Percentiles rank a stretch among this genome's conserved stretches.
Conservation (phyloP, 208 protist genomes). For the Leishmania tarentolae region DNA sequence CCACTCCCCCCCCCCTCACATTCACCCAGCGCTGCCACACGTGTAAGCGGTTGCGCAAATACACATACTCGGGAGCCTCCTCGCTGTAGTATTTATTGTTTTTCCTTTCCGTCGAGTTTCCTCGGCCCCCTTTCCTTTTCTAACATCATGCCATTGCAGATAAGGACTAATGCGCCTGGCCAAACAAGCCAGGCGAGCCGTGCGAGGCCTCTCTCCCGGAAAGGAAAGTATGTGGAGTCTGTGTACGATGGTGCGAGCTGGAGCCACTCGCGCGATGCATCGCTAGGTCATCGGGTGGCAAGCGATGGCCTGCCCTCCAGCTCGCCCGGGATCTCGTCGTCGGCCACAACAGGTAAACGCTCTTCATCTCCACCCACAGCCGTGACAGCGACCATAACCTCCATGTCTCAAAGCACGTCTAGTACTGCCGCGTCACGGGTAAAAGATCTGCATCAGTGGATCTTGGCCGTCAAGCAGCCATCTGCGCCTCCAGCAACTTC, state of each 20-base stretch:
- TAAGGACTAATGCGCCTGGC: not conserved
- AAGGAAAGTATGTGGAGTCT: not conserved
- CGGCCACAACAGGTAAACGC: not conserved
- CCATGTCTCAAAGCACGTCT: slow-evolving; percentile 6
- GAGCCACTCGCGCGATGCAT: not conserved
- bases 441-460: slow-evolving; percentile 37
- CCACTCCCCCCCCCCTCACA: not conserved
- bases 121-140: not conserved
- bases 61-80: not conserved
- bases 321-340: not conserved
- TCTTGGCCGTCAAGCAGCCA: slow-evolving; percentile 35
- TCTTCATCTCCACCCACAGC: not conserved
- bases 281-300: not conserved
- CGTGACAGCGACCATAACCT: not conserved
- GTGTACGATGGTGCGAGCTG: not conserved
- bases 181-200: not conserved
- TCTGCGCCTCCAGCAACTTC: not conserved
- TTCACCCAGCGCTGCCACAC: not conserved
- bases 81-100: not conserved
- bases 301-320: not conserved
- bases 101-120: not conserved
- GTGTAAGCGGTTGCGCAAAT: not conserved
- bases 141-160: not conserved
- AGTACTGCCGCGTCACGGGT: slow-evolving; percentile 7
- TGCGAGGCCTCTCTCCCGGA: not conserved